Conservation (phyloP, 2,329 filamentous ascomycete genomes). For the Chalara sp. region DNA sequence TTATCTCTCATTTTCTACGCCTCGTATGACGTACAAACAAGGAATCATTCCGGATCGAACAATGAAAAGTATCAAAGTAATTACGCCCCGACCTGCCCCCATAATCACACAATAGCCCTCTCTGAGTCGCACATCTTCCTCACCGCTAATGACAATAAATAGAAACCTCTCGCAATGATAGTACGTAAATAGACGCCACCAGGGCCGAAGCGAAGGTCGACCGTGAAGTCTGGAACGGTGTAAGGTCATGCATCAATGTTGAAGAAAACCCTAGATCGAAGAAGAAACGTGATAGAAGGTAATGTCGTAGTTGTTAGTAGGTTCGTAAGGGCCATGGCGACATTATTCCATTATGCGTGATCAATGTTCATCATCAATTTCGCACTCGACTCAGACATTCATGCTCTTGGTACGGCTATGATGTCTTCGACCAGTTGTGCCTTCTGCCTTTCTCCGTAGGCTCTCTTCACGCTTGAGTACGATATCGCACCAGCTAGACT, state of each 20-base stretch:
- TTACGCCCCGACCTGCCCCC: background rate
- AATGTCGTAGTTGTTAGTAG: background rate
- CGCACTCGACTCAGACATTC: slow-evolving; percentile 11
- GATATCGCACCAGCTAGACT: slow-evolving; percentile 60
- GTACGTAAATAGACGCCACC: slow-evolving; percentile 13
- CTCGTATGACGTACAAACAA: too few species aligned
- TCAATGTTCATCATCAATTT: slow-evolving; percentile 7
- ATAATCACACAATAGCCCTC: background rate
- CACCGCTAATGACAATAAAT: background rate
- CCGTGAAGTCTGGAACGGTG: slow-evolving; percentile 7
- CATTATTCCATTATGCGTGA: slow-evolving; percentile 12
- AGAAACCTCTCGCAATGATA: background rate
- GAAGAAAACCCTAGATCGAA: slow-evolving; percentile 1
- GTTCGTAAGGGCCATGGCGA: slow-evolving; percentile 12
- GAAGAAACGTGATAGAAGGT: slow-evolving; percentile 3
- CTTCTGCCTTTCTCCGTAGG: slow-evolving; percentile 16
- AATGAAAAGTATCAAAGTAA: background rate
- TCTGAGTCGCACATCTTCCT: background rate
- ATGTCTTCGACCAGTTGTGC: slow-evolving; percentile 16
- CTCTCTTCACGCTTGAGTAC: slow-evolving; percentile 54
- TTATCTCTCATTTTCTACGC: too few species aligned
- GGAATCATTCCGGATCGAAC: background rate
- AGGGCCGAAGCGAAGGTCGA: slow-evolving; percentile 11
- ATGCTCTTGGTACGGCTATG: slow-evolving; percentile 27
- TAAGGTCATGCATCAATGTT: slow-evolving; percentile 1